Percentiles rank a stretch among this genome's conserved stretches.
These are phyloP conservation scores for Simplicillium aogashimaense DNA, from an alignment of 2,329 filamentous ascomycete genomes.

Conservation along the genomic window DNA sequence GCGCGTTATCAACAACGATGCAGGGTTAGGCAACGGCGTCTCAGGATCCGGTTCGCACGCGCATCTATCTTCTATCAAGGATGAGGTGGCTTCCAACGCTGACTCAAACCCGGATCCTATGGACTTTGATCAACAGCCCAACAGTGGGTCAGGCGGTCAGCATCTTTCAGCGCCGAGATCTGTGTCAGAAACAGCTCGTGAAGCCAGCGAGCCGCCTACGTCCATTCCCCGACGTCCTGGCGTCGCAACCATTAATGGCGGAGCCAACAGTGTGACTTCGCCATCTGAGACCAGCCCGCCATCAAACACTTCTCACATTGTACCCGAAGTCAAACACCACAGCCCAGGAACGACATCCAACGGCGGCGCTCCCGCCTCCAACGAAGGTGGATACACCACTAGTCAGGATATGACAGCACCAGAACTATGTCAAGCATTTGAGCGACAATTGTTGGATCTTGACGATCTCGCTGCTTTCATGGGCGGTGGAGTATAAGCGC, in stretches of 20 bases:
- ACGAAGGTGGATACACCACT: constrained; percentile 20
- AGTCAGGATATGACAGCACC: constrained; percentile 47
- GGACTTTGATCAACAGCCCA: constrained; percentile 42
- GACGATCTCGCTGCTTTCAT: constrained; percentile 54
- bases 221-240: constrained; percentile 39
- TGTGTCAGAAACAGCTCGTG: constrained; percentile 30
- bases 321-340: constrained; percentile 24
- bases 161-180: constrained; percentile 22
- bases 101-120: constrained; percentile 46
- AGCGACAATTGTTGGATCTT: constrained; percentile 48
- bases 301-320: constrained; percentile 8
- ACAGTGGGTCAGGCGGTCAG: constrained; percentile 12
- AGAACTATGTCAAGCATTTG: constrained; percentile 49
- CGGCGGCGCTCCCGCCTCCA: constrained; percentile 15
- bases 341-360: constrained; percentile 22
- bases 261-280: constrained; percentile 31
- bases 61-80: constrained; percentile 31
- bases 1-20: constrained; percentile 47
- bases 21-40: constrained; percentile 20
- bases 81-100: constrained; percentile 43
- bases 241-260: constrained; percentile 49
- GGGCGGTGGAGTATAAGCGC: constrained; percentile 44
- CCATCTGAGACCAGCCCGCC: constrained; percentile 6
- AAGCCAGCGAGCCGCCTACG: constrained; percentile 42
- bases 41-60: constrained; percentile 22